Evolutionary conservation across 331 rosid genomes (phyloP), one percentile per base, ranked within the genome.

Genomic region (Quercus lobata): DNA sequence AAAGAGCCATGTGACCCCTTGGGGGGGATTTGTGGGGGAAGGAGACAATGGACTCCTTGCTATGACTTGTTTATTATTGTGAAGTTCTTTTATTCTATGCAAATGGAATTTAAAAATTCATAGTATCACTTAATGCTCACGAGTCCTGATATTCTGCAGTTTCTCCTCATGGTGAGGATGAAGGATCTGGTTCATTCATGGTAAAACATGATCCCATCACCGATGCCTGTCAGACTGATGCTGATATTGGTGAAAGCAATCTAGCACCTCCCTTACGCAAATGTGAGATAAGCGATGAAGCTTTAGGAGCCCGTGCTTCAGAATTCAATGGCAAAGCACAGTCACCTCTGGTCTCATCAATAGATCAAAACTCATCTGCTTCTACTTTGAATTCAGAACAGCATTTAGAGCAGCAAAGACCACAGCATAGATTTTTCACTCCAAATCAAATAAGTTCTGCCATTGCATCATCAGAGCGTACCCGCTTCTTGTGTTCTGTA

Each of bases 401-500:
- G 57, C 82, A 5, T 32, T 57, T 18, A 18, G 71, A 29, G 55
- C 46, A 77, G 8, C 81, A 19, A n/a, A 3, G 35, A 1, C 73
- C 4, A 24, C 80, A 19, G 7, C 21, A 37, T n/a, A 62, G 74
- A 22, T 69, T 75, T 81, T 83, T 88, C 69, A 77, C 77, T 74
- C 78, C 89, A 1, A 86, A 74, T n/a, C 85, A 88, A 66, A 18
- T 95, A 57, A 86, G 80, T 37, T 70, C 73, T 61, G 94, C 96
- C 62, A 82, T 94, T 73, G 76, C 83, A 76, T 87, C 86, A 58
- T 85, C 97, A 3, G 88, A 73, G 85, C 24, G 10, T 53, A 85
- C 79, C 34, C 96, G 93, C 22, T 80, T 85, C 61, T 84, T 68
- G 53, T 84, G 89, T 84, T 93, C 97, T 0, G 46, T 84, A 53